Evolutionary conservation across 2,329 filamentous ascomycete species (phyloP).

Genomic region (Pseudocercospora cruenta): DNA sequence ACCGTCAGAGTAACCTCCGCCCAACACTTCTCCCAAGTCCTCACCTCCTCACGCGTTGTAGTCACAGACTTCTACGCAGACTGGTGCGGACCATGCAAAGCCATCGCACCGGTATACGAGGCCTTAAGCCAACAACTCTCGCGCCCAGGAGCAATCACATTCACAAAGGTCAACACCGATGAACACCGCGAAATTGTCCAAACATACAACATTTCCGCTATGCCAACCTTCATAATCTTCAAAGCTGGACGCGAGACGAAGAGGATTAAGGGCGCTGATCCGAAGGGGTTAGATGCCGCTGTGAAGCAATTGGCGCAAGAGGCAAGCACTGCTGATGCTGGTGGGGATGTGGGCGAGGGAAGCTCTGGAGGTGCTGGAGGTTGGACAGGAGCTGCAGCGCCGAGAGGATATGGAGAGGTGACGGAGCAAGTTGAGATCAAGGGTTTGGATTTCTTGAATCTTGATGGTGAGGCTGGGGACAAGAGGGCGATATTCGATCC

Average conservation of each 20-base stretch:
- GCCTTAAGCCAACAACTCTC: slow-evolving; percentile 72
- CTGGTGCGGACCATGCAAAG: slow-evolving; percentile 83
- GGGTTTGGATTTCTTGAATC: slow-evolving; percentile 84
- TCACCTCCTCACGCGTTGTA: slow-evolving; percentile 75
- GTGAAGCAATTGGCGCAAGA: slow-evolving; percentile 73
- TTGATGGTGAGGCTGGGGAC: slow-evolving; percentile 73
- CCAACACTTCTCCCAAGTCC: slow-evolving; percentile 66
- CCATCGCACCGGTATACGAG: slow-evolving; percentile 82
- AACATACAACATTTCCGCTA: slow-evolving; percentile 73
- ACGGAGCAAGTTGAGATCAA: slow-evolving; percentile 78
- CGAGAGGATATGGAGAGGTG: slow-evolving; percentile 81
- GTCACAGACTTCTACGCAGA: slow-evolving; percentile 90
- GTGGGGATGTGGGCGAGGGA: slow-evolving; percentile 48
- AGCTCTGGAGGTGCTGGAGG: slow-evolving; percentile 40
- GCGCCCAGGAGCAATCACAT: slow-evolving; percentile 72
- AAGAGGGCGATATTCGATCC: slow-evolving; percentile 73
- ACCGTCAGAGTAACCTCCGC: slow-evolving; percentile 50
- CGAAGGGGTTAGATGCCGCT: slow-evolving; percentile 68
- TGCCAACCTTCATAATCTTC: slow-evolving; percentile 87
- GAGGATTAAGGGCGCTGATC: slow-evolving; percentile 66
- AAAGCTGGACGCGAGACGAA: slow-evolving; percentile 43
- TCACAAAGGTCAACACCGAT: slow-evolving; percentile 86
- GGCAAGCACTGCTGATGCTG: slow-evolving; percentile 48
- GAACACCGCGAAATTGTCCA: slow-evolving; percentile 72
- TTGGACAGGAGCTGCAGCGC: slow-evolving; percentile 77